phyloP scores from a whole-genome alignment of 352 stramenopile genomes.

The Pythium brassicae region DNA sequence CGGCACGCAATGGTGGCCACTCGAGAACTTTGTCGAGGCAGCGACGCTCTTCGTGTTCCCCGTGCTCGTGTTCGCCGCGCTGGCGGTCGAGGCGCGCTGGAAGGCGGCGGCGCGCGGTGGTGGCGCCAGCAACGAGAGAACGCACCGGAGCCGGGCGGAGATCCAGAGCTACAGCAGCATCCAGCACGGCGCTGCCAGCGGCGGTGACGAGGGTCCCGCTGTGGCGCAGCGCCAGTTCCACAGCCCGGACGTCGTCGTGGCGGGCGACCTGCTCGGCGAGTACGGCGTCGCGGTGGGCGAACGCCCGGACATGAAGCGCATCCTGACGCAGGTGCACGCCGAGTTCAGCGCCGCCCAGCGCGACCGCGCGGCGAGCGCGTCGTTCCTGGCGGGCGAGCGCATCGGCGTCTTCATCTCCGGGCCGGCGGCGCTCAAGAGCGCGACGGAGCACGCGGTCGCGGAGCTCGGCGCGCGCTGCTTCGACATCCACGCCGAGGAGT shows the following conservation, averaged over 20 bases:
- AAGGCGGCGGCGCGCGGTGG: not conserved
- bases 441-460: conserved; percentile 6
- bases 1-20: conserved; percentile 39
- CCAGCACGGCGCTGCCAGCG: not conserved
- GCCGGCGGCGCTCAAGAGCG: conserved; percentile 27
- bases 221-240: not conserved
- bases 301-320: conserved; percentile 23
- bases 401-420: conserved; percentile 43
- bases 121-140: no score
- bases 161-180: conserved; percentile 2
- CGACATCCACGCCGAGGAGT: conserved; percentile 25
- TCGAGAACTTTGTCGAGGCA: conserved; percentile 44
- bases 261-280: conserved; percentile 25
- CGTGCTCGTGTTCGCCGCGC: conserved; percentile 18
- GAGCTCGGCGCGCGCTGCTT: conserved; percentile 13
- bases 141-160: conserved; percentile 5
- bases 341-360: conserved; percentile 2
- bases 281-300: conserved; percentile 21
- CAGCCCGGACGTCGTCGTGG: conserved; percentile 12
- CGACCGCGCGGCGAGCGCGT: not conserved
- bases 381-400: not conserved
- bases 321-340: conserved; percentile 25
- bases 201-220: not conserved
- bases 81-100: conserved; percentile 18
- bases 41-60: conserved; percentile 28